These are phyloP conservation scores for Tephrocybe sp. DNA, from an alignment of 768 basidiomycete species.

Conservation along the genomic window DNA sequence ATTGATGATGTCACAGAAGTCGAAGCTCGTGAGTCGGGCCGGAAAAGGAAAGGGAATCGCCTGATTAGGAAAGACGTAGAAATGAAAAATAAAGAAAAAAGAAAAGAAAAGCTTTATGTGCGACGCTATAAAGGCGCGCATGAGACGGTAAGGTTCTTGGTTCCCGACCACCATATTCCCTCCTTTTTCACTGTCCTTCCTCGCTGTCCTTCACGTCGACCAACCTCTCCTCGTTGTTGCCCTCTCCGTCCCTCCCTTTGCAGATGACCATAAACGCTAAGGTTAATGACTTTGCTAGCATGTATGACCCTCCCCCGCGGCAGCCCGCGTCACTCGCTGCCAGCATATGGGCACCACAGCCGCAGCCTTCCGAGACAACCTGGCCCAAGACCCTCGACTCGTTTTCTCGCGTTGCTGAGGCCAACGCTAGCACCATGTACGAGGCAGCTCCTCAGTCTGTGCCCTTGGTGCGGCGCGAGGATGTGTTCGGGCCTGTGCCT, in stretches of 20 bases:
- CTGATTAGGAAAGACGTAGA: no score
- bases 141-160: no score
- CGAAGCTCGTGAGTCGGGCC: no score
- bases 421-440: conserved; percentile 33
- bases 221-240: neutral
- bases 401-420: conserved; percentile 53
- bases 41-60: no score
- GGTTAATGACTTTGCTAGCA: conserved; percentile 24
- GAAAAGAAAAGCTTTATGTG: no score
- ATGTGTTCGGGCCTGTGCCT: conserved; percentile 64
- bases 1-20: no score
- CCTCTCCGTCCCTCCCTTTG: conserved; percentile 19
- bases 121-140: no score
- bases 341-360: conserved; percentile 85
- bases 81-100: no score
- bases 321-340: conserved; percentile 38
- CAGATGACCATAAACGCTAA: conserved; percentile 29
- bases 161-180: no score
- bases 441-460: conserved; percentile 21
- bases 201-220: no score
- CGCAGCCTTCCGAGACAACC: conserved; percentile 61
- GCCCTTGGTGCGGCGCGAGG: conserved; percentile 56
- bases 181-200: no score
- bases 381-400: conserved; percentile 72
- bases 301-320: conserved; percentile 38